Evolutionary conservation across 768 basidiomycete genomes (phyloP), one percentile per base, ranked within the genome.

Genomic region (Pisolithus orientalis): DNA sequence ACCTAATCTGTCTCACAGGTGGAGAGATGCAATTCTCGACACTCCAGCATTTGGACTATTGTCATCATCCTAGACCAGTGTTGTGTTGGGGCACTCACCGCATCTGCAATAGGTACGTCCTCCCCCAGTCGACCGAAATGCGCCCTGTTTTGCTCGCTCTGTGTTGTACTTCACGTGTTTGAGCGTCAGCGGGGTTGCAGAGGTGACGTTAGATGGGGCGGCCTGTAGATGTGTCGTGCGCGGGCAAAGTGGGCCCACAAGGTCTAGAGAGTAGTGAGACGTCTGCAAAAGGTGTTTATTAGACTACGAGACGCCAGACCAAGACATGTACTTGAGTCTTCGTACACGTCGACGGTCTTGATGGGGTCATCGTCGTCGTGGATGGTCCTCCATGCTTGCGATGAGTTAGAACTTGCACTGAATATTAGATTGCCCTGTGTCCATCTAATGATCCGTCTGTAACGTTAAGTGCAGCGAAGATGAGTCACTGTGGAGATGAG

Each of bases 361-460:
- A 21, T 21, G 21, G 21, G 1, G 21, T 21, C 21, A 2, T 21
- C 74, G 2, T 76, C 61, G n/a, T 86, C 84, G 57, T 84, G 85
- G 50, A 86, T 67, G 67, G 87, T 79, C 67, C 94, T 77, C 94
- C 94, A 96, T 17, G 75, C 90, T 91, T 46, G 24, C 25, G 39
- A 56, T 45, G 50, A 48, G 37, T 29, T n/a, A n/a, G 13, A n/a
- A 21, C 42, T 6, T 43, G 2, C n/a, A 10, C 25, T 43, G 10
- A 6, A 24, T 10, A 21, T 21, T 21, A 24, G 14, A 43, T 7
- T 2, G 16, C 6, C 27, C 5, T 4, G 16, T 13, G 6, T 1
- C 9, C 6, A 25, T 92, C 83, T 62, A 94, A 70, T 46, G 75
- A 75, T 1, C 93, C 92, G n/a, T 21, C 21, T 21, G 21, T 21